Percentiles rank a stretch among this genome's conserved stretches.
These are phyloP conservation scores for Coprinellus aureogranulatus DNA, from an alignment of 768 basidiomycete species.

Conservation along the genomic window DNA sequence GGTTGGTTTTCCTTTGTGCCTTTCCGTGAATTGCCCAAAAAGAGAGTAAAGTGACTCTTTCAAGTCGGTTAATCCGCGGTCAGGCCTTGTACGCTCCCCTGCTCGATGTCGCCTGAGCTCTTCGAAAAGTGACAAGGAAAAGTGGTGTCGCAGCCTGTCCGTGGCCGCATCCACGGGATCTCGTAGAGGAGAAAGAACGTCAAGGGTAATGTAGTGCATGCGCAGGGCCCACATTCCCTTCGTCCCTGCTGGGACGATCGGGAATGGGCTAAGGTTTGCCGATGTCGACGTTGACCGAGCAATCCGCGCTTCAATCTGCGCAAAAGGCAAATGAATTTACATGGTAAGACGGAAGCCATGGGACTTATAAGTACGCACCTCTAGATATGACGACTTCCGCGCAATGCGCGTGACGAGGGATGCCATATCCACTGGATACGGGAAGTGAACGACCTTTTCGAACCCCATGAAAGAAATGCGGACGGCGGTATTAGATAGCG, in stretches of 20 bases:
- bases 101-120: not conserved
- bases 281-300: constrained; percentile 12
- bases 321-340: constrained; percentile 14
- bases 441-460: not conserved
- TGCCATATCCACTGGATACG: not conserved
- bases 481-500: not conserved
- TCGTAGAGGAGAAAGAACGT: not conserved
- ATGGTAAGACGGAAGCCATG: too few relatives aligned
- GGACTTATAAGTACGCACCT: too few relatives aligned
- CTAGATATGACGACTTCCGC: constrained; percentile 52
- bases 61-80: not conserved
- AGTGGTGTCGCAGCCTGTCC: not conserved
- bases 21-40: not conserved
- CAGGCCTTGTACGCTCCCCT: not conserved
- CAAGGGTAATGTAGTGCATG: constrained; percentile 33
- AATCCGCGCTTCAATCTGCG: constrained; percentile 24
- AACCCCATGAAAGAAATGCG: not conserved
- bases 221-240: constrained; percentile 21
- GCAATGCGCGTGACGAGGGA: constrained; percentile 38
- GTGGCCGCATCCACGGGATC: not conserved
- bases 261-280: constrained; percentile 26
- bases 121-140: not conserved
- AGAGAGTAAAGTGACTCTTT: not conserved
- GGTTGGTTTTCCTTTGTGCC: not conserved
- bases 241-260: constrained; percentile 15